phyloP scores from a whole-genome alignment of 306 rosid genomes.

The Lablab purpureus region DNA sequence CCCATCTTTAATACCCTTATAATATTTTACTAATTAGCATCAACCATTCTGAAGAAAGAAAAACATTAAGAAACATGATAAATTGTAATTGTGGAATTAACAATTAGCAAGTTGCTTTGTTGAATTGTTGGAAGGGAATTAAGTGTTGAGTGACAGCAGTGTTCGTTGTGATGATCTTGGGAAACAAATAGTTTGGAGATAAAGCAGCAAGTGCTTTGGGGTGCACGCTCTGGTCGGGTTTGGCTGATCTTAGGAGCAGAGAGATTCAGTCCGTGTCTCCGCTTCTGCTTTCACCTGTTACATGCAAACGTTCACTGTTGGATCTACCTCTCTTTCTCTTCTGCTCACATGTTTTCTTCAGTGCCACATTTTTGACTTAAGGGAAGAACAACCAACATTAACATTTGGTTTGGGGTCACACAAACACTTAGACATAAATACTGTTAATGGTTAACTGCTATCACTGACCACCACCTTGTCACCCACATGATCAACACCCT shows the following conservation, averaged over 20 bases:
- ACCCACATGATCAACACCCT: conserved; percentile 35
- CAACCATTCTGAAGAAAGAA: too few relatives aligned
- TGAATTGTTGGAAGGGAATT: not conserved
- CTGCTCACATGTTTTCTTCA: conserved; percentile 14
- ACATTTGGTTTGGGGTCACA: not conserved
- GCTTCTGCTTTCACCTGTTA: conserved; percentile 26
- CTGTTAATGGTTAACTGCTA: conserved; percentile 7
- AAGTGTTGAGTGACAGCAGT: not conserved
- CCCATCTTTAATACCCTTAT: not conserved
- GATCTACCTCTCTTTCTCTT: conserved; percentile 13
- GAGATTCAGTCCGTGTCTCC: conserved; percentile 46
- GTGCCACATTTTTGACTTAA: not conserved
- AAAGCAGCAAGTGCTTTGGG: conserved; percentile 77
- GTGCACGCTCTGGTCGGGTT: conserved; percentile 80
- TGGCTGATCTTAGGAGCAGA: conserved; percentile 41
- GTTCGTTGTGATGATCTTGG: conserved; percentile 35
- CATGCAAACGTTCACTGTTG: conserved; percentile 40
- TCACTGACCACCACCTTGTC: conserved; percentile 25
- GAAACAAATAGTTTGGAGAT: conserved; percentile 61
- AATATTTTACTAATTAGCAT: too few relatives aligned
- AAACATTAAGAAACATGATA: too few relatives aligned
- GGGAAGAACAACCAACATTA: conserved; percentile 6
- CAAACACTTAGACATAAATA: conserved; percentile 31
- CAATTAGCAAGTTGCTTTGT: not conserved
- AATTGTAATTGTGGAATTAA: not conserved